Percentiles rank a stretch among this genome's conserved stretches.
Conservation (phyloP, 1,139 yeast genomes). For the Debaryomyces sp. region DNA sequence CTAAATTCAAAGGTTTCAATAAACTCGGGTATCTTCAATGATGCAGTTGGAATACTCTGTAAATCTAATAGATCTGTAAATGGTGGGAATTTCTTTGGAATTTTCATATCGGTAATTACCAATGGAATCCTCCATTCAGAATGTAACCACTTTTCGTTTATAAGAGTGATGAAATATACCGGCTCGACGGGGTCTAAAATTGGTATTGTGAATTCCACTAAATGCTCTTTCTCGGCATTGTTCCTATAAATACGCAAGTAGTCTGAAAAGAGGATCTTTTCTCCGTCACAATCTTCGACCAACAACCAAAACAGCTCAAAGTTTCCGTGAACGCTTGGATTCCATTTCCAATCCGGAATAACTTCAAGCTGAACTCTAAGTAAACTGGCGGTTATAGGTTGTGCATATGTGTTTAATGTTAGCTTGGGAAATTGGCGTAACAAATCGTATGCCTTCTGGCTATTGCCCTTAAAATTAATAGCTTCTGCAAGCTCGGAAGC, state of each 20-base stretch:
- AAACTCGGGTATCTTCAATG: conserved; percentile 52
- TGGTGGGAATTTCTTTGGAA: conserved; percentile 73
- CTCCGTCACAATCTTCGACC: conserved; percentile 88
- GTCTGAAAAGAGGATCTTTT: conserved; percentile 63
- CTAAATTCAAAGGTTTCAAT: conserved; percentile 45
- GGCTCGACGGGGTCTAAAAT: conserved; percentile 68
- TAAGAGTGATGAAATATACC: conserved; percentile 67
- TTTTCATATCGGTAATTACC: conserved; percentile 51
- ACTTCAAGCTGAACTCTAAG: conserved; percentile 68
- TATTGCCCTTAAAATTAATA: conserved; percentile 68
- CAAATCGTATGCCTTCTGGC: conserved; percentile 62
- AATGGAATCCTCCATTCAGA: conserved; percentile 68
- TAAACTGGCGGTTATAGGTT: conserved; percentile 75
- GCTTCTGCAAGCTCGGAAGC: conserved; percentile 84
- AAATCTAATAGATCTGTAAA: conserved; percentile 58
- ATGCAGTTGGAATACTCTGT: conserved; percentile 50
- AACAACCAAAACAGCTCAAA: conserved; percentile 68
- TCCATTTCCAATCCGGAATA: conserved; percentile 80
- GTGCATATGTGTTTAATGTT: conserved; percentile 58
- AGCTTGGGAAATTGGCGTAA: conserved; percentile 75
- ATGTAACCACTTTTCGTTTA: conserved; percentile 87
- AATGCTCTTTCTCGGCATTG: conserved; percentile 54
- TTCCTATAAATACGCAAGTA: conserved; percentile 52
- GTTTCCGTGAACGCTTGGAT: conserved; percentile 58
- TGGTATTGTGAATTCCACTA: conserved; percentile 68